Evolutionary conservation across 108 stramenopile species (phyloP).

Genomic region (Schizochytrium sp.): DNA sequence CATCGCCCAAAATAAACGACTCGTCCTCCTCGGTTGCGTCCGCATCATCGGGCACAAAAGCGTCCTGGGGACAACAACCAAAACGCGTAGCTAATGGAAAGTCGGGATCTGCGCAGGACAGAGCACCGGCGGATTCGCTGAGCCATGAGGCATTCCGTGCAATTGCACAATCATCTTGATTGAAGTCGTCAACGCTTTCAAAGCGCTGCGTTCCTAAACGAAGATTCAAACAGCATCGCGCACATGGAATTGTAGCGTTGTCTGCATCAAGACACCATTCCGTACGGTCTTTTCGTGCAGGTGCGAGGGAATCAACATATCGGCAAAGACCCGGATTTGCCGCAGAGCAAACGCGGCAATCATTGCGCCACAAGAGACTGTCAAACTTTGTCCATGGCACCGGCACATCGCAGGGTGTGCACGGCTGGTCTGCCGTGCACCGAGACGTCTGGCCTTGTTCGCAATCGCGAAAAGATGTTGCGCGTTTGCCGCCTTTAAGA

Average conservation of each 20-base stretch:
- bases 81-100: background rate
- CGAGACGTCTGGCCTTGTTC: background rate
- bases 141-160: background rate
- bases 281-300: background rate
- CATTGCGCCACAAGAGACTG: background rate
- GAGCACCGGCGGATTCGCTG: background rate
- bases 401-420: background rate
- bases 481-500: background rate
- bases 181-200: background rate
- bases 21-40: background rate
- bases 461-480: background rate
- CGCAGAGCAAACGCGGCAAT: background rate
- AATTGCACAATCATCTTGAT: background rate
- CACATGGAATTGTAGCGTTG: background rate
- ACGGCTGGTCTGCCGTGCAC: background rate
- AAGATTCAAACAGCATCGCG: background rate
- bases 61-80: background rate
- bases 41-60: background rate
- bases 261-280: background rate
- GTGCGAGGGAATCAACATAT: background rate
- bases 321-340: background rate
- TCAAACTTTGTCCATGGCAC: background rate
- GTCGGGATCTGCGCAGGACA: background rate
- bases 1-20: background rate
- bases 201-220: background rate